Percentiles rank a stretch among this genome's conserved stretches.
phyloP scores from a whole-genome alignment of 1,284 basidiomycete species.

The Rhodotorula glutinis region DNA sequence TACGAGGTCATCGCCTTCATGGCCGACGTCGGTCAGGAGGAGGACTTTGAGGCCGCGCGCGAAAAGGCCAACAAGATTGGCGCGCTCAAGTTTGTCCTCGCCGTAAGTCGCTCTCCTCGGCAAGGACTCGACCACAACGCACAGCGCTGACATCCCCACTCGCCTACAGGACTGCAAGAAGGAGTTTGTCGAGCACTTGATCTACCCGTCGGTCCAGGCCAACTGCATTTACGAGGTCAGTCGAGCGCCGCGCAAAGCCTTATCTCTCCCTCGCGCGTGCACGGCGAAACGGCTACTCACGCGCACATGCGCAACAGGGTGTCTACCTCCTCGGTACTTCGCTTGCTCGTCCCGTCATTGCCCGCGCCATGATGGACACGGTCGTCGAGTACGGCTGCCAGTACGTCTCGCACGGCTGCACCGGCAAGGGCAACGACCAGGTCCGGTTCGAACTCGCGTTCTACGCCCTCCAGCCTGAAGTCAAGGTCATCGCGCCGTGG shows the following conservation, averaged over 20 bases:
- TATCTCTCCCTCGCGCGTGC: no score
- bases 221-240: constrained; percentile 96
- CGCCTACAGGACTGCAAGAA: constrained; percentile 75
- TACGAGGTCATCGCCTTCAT: constrained; percentile 83
- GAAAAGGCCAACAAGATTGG: constrained; percentile 89
- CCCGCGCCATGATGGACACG: constrained; percentile 95
- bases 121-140: constrained; percentile 60
- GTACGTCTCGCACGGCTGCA: constrained; percentile 98
- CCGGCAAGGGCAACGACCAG: constrained; percentile 99
- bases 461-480: constrained; percentile 96
- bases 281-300: neutral
- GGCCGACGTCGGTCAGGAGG: constrained; percentile 98
- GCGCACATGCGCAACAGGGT: constrained; percentile 56
- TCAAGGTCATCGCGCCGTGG: constrained; percentile 99
- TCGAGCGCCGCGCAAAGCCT: no score
- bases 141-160: neutral
- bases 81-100: constrained; percentile 90
- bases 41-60: constrained; percentile 94
- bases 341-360: constrained; percentile 95
- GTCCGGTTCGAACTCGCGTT: constrained; percentile 99
- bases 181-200: constrained; percentile 94
- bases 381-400: constrained; percentile 90
- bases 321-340: constrained; percentile 98
- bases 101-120: constrained; percentile 57
- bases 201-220: constrained; percentile 93